A percentile compares a stretch with the other conserved stretches of the same genome.
phyloP scores from a whole-genome alignment of 2,329 filamentous ascomycete species.

The Elsinoe perseae region DNA sequence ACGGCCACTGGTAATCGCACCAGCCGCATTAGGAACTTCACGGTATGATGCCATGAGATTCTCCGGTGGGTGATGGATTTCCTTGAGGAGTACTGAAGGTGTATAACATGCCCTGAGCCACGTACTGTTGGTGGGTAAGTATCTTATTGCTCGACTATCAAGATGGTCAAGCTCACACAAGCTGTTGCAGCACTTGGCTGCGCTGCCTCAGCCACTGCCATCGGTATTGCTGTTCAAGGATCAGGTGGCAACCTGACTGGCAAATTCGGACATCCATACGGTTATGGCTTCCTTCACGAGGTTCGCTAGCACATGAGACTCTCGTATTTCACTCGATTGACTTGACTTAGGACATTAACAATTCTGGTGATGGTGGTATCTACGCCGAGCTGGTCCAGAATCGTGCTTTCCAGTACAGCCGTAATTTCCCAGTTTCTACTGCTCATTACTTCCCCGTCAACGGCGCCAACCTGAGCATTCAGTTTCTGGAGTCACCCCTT shows the following conservation, averaged over 20 bases:
- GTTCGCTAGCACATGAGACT: not conserved
- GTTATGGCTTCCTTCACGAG: constrained; percentile 33
- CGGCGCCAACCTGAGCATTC: constrained; percentile 42
- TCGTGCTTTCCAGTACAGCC: constrained; percentile 54
- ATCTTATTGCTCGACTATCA: not conserved
- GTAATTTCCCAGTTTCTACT: constrained; percentile 42
- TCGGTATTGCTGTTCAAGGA: constrained; percentile 23
- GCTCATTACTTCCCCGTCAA: constrained; percentile 48
- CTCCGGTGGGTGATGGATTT: not conserved
- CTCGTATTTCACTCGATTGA: not conserved
- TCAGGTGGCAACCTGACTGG: constrained; percentile 34
- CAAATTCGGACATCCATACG: constrained; percentile 31
- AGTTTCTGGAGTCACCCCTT: constrained; percentile 20
- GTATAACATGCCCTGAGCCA: not conserved
- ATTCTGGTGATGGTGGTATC: constrained; percentile 60
- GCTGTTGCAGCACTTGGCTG: constrained; percentile 4
- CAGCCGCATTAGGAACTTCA: constrained; percentile 11
- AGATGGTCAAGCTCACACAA: constrained; percentile 11
- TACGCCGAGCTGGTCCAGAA: constrained; percentile 62
- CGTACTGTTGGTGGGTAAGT: not conserved
- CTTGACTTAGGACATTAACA: constrained; percentile 50
- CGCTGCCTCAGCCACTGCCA: constrained; percentile 17
- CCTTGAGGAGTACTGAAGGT: not conserved
- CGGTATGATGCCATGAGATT: not conserved
- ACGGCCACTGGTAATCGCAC: not conserved